Evolutionary conservation across 176 grass and related monocot species (phyloP), one percentile per base, ranked within the genome.

Genomic region (Typha latifolia): DNA sequence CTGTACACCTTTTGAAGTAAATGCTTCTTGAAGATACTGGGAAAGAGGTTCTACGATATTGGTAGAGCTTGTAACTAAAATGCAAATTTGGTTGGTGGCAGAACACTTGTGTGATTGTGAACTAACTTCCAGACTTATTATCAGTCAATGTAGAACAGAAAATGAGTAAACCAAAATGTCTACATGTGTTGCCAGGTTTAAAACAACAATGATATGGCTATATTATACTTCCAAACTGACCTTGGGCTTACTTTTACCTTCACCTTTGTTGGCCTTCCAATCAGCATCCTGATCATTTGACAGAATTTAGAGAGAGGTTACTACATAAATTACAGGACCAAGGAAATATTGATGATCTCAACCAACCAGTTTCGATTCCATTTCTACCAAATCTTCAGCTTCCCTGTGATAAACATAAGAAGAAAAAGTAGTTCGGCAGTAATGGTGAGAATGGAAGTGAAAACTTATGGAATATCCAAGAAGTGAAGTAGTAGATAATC

Each of bases 341-440:
- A 73, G 10, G 55, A 73, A 51, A 48, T 16, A 67, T 49, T 24
- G 29, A 74, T 76, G 22, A 84, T 73, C 51, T 81, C 27, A 65
- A 52, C 84, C 13, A 77, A 99, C 95, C 95, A 99, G 79, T 51
- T 87, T 80, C 53, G 84, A 84, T 90, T 99, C 95, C 56, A 99
- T 71, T 99, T 94, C 86, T 71, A 69, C 75, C 53, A 99, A 79
- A 51, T 99, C 95, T 79, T 94, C 95, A 1, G 70, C 78, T 49
- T 90, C 95, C 66, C 89, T 99, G 77, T 23, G 37, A 63, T 63
- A n/a, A 47, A 62, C 43, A 32, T 67, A 70, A 31, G 29, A 55
- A 11, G 47, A 0, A 47, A 31, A 66, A 72, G 19, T 31, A n/a
- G 37, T 77, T 43, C 11, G 52, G 29, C 51, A 73, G 79, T 12